Conservation (phyloP, 176 grass and related monocot species). For the Musa troglodytarum region DNA sequence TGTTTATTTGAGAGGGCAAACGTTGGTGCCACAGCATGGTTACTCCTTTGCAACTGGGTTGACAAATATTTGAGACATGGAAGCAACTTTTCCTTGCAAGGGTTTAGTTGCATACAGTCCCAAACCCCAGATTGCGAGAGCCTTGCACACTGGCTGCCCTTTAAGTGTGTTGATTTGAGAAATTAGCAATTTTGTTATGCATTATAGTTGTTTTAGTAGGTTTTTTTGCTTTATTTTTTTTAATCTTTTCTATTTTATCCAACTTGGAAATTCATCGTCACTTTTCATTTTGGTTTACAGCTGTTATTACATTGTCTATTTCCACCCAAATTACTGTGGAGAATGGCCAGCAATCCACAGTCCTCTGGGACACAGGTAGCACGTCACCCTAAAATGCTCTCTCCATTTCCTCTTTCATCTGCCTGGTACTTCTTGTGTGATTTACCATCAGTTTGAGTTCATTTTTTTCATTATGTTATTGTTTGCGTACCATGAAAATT, state of each 20-base stretch:
- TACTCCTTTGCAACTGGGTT: too few species aligned
- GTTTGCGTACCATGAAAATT: not conserved
- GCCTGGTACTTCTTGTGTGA: not conserved
- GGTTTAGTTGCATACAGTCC: too few species aligned
- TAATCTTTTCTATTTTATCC: not conserved
- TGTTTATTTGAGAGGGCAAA: too few species aligned
- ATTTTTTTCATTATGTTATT: not conserved
- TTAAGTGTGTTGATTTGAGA: too few species aligned
- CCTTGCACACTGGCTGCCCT: too few species aligned
- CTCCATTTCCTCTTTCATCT: not conserved
- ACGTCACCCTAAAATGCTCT: not conserved
- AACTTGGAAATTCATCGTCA: not conserved
- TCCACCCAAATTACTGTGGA: not conserved
- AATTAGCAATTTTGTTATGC: too few species aligned
- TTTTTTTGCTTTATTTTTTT: not conserved
- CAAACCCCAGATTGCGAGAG: too few species aligned
- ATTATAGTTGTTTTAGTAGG: too few species aligned
- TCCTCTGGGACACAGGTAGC: conserved; percentile 23
- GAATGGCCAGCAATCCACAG: conserved; percentile 26
- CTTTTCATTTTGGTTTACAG: not conserved
- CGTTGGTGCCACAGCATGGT: too few species aligned
- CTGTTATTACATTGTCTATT: not conserved
- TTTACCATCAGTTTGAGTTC: not conserved
- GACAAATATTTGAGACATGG: too few species aligned
- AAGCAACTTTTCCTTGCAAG: too few species aligned